Evolutionary conservation across 1,139 yeast genomes (phyloP).

Genomic region (Diutina scorzettiae): DNA sequence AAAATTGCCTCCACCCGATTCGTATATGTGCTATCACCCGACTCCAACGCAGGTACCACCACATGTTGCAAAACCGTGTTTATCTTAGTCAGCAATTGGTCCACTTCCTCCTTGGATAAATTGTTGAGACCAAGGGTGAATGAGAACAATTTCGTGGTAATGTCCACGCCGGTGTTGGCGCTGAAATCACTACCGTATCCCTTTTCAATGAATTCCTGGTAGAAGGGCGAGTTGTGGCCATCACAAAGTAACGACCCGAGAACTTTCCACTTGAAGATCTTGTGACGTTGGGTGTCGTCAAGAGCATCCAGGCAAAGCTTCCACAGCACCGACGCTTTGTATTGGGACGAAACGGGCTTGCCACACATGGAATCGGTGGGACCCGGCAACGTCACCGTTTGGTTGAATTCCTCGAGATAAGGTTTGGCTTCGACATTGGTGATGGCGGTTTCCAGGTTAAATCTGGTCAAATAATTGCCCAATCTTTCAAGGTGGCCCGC

Average conservation of each 20-base stretch:
- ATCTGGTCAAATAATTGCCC: slow-evolving; percentile 25
- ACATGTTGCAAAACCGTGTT: slow-evolving; percentile 23
- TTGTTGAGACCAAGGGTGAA: slow-evolving; percentile 86
- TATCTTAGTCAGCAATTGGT: slow-evolving; percentile 34
- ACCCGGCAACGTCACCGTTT: slow-evolving; percentile 34
- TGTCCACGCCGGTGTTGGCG: slow-evolving; percentile 80
- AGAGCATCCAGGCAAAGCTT: slow-evolving; percentile 55
- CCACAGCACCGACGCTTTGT: slow-evolving; percentile 82
- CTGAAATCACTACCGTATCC: slow-evolving; percentile 81
- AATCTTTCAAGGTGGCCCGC: slow-evolving; percentile 42
- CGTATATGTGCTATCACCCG: slow-evolving; percentile 19
- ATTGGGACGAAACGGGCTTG: slow-evolving; percentile 56
- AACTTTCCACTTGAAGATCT: slow-evolving; percentile 62
- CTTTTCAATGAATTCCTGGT: slow-evolving; percentile 72
- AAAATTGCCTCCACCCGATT: slow-evolving; percentile 71
- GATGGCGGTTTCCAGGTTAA: slow-evolving; percentile 32
- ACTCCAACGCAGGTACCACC: slow-evolving; percentile 28
- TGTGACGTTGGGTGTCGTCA: slow-evolving; percentile 40
- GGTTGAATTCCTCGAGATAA: slow-evolving; percentile 13
- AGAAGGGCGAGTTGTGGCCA: slow-evolving; percentile 87
- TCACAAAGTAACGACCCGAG: slow-evolving; percentile 66
- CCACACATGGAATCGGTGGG: slow-evolving; percentile 69
- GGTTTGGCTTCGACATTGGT: slow-evolving; percentile 30
- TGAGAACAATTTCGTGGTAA: slow-evolving; percentile 65
- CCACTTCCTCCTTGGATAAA: slow-evolving; percentile 38